Evolutionary conservation across 306 rosid species (phyloP).

Genomic region (Glycine latifolia): DNA sequence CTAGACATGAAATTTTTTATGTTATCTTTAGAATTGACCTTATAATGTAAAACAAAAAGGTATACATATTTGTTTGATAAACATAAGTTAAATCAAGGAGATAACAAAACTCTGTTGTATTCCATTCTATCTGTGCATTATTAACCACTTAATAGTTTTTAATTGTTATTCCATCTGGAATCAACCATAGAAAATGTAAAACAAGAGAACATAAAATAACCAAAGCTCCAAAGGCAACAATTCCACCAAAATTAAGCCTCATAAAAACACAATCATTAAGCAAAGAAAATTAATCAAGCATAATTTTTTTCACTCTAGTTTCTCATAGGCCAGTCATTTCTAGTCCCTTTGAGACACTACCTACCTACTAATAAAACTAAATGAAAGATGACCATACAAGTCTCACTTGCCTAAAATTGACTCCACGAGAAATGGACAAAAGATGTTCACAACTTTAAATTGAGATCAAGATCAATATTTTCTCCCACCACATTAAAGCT

Average conservation of each 20-base stretch:
- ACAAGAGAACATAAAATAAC: too few species aligned
- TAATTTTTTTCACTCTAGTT: not conserved
- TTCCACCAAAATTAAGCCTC: not conserved
- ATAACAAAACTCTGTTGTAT: too few species aligned
- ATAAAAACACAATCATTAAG: not conserved
- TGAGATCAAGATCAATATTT: constrained; percentile 8
- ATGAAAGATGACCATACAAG: not conserved
- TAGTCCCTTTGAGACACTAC: not conserved
- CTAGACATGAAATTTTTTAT: too few species aligned
- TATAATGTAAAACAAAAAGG: too few species aligned
- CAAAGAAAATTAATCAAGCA: not conserved
- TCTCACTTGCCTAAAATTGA: not conserved
- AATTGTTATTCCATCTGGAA: too few species aligned
- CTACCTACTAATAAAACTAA: not conserved
- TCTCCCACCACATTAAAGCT: not conserved
- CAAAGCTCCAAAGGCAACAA: not conserved
- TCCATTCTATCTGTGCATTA: too few species aligned
- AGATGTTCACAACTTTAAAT: constrained; percentile 11
- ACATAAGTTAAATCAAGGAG: too few species aligned
- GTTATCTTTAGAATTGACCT: too few species aligned
- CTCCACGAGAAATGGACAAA: not conserved
- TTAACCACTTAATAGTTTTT: too few species aligned
- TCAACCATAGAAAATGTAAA: too few species aligned
- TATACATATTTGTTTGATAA: too few species aligned
- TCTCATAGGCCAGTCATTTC: not conserved